Conservation (phyloP, 495 filamentous ascomycete species). For the Bacidia rubella region DNA sequence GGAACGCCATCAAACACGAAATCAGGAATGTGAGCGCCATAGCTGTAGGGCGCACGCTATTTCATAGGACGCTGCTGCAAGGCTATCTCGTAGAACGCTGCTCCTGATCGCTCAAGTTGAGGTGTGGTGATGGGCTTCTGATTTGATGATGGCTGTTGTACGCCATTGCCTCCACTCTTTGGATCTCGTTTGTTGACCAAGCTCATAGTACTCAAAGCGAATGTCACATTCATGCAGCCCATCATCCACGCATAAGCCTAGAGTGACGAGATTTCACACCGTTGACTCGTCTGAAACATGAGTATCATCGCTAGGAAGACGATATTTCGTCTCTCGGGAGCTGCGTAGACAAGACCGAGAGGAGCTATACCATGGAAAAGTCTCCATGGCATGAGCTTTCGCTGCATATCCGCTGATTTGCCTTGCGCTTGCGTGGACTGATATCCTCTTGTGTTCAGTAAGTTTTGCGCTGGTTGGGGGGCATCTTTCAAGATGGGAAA, state of each 20-base stretch:
- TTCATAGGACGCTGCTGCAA: conserved; percentile 54
- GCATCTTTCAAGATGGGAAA: conserved; percentile 35
- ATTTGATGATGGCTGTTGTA: too few species aligned
- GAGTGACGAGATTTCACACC: conserved; percentile 4
- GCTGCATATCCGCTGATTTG: background rate
- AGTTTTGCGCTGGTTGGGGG: background rate
- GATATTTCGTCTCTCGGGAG: conserved; percentile 1
- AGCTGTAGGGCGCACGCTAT: conserved; percentile 54
- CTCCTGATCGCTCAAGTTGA: too few species aligned
- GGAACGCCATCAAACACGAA: conserved; percentile 65
- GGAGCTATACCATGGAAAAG: conserved; percentile 13
- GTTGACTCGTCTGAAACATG: background rate
- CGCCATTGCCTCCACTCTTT: too few species aligned
- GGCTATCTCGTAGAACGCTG: conserved; percentile 40
- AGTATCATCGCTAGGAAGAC: conserved; percentile 10
- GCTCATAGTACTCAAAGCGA: background rate
- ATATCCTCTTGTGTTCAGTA: background rate
- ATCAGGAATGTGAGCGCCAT: conserved; percentile 51
- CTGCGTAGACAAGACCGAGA: background rate
- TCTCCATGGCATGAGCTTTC: conserved; percentile 6
- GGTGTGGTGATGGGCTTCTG: too few species aligned
- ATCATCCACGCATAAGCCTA: conserved; percentile 15
- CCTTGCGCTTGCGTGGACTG: background rate
- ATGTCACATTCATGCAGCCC: background rate
- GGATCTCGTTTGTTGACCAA: too few species aligned